These are phyloP conservation scores for Fusarium xylarioides DNA, from an alignment of 2,329 filamentous ascomycete species.

Conservation along the genomic window DNA sequence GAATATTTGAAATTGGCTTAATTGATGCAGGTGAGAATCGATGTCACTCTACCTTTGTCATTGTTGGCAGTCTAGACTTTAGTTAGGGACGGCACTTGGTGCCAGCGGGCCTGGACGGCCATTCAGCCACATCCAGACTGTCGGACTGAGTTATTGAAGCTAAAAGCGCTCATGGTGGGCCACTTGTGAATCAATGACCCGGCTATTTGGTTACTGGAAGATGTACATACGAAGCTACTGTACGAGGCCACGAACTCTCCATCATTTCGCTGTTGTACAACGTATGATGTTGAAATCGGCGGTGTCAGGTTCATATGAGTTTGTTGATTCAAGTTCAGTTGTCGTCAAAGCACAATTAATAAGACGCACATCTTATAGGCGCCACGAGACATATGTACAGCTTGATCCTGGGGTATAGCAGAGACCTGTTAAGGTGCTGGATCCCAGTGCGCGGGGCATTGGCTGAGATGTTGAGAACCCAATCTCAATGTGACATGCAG, in stretches of 20 bases:
- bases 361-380: background rate
- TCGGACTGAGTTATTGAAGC: constrained; percentile 21
- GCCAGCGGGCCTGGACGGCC: constrained; percentile 14
- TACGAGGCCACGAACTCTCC: background rate
- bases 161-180: constrained; percentile 5
- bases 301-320: background rate
- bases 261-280: background rate
- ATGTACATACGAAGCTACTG: background rate
- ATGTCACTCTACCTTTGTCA: constrained; percentile 12
- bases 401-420: constrained; percentile 9
- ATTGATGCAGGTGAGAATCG: background rate
- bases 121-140: constrained; percentile 27
- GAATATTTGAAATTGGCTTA: constrained; percentile 8
- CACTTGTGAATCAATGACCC: constrained; percentile 11
- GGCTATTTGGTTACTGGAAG: constrained; percentile 1
- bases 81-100: constrained; percentile 16
- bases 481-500: constrained; percentile 2
- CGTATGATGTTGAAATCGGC: background rate
- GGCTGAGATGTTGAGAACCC: background rate
- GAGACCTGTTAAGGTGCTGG: constrained; percentile 12
- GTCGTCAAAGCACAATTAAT: background rate
- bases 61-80: constrained; percentile 2
- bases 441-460: constrained; percentile 2
- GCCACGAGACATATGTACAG: constrained; percentile 12
- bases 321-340: background rate